Evolutionary conservation across 768 basidiomycete species (phyloP), one percentile per base, ranked within the genome.

Genomic region (Boletus vinaceobasis): DNA sequence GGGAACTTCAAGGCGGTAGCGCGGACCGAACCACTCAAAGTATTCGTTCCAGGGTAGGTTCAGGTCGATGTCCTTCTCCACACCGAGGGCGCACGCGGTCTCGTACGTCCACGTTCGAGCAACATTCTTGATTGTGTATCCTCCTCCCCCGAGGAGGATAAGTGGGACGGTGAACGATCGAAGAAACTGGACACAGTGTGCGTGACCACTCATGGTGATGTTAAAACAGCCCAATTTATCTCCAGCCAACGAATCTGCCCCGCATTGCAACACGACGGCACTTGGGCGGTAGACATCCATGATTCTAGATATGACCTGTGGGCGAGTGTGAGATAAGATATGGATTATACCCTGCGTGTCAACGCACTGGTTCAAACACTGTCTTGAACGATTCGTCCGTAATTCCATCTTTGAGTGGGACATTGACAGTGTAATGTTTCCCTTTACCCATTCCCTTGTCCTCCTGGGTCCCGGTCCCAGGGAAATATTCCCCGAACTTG

Each of bases 221-320:
- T 99, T 99, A 78, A 98, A 93, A 60, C 92, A 92, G 4, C 96
- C 96, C 7, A 98, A 77, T 69, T 95, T 96, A 75, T 99, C 97
- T 4, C 93, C 93, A 0, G 95, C 84, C 36, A 99, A 77, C 11
- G 95, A 98, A 66, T 99, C 97, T 23, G 93, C 92, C 47, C 97
- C 97, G 65, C 96, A 98, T 69, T 98, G 97, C 10, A 98, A 77
- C 5, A 97, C 82, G 54, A 98, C 86, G 0, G 86, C 95, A 2
- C 87, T 84, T 0, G 97, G 97, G 53, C 83, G 83, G 73, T 82
- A 96, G 55, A 92, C 88, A 49, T 95, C 93, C 64, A 97, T 79
- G 59, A 95, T 88, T 65, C 82, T 86, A 43, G 86, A 77, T 10
- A 98, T 79, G 32, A 97, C 84, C 93, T 94, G 60, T 1, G 32